These are phyloP conservation scores for Microdochium paspali DNA, from an alignment of 2,329 filamentous ascomycete genomes.

Conservation along the genomic window DNA sequence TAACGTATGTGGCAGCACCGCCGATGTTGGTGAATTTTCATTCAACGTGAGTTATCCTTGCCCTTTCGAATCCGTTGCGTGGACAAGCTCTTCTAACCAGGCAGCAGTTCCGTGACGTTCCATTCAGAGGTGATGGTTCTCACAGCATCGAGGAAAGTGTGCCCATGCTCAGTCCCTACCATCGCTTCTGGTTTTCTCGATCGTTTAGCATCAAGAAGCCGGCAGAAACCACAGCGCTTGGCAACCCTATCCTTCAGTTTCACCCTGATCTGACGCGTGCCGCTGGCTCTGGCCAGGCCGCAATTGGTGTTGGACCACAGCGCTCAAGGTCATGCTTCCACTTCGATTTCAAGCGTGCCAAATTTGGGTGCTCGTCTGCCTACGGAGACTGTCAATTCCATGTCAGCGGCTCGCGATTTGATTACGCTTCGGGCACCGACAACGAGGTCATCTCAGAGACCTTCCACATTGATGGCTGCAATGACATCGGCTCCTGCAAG, in stretches of 20 bases:
- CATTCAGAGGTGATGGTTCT: background rate
- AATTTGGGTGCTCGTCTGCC: slow-evolving; percentile 16
- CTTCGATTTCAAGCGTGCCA: slow-evolving; percentile 16
- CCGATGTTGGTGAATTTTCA: slow-evolving; percentile 15
- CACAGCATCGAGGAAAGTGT: slow-evolving; percentile 1
- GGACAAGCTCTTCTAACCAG: too few relatives aligned
- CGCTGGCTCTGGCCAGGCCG: slow-evolving; percentile 8
- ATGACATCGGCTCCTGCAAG: slow-evolving; percentile 8
- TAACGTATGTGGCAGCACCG: slow-evolving; percentile 11
- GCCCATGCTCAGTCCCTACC: slow-evolving; percentile 17
- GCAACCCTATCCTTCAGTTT: slow-evolving; percentile 18
- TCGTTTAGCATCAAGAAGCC: slow-evolving; percentile 12
- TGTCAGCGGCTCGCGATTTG: slow-evolving; percentile 15
- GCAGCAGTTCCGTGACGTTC: background rate
- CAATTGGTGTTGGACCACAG: slow-evolving; percentile 15
- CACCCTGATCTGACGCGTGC: slow-evolving; percentile 12
- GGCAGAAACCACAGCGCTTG: slow-evolving; percentile 14
- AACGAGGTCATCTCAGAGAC: slow-evolving; percentile 8
- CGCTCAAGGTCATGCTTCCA: slow-evolving; percentile 12
- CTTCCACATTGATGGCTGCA: slow-evolving; percentile 13
- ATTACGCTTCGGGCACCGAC: slow-evolving; percentile 7
- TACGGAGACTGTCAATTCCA: slow-evolving; percentile 15
- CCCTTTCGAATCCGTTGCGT: too few relatives aligned
- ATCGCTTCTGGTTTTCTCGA: slow-evolving; percentile 18
- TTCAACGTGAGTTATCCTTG: slow-evolving; percentile 16